Percentiles rank a stretch among this genome's conserved stretches.
Evolutionary conservation across 2,329 filamentous ascomycete genomes (phyloP).

Genomic region (Davidsoniella neocaledoniae): DNA sequence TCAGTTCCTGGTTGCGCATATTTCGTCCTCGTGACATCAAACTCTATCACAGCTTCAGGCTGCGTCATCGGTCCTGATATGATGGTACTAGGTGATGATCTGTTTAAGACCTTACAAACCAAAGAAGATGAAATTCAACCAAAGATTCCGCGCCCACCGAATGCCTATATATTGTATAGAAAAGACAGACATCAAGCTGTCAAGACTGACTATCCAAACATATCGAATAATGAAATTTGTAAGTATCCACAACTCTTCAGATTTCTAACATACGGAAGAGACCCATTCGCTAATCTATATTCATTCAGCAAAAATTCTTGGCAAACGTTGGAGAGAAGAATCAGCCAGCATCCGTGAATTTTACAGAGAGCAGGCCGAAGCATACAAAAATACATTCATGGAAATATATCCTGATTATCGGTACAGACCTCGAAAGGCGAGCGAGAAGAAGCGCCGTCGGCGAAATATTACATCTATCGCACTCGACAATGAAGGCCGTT

Average conservation of each 20-base stretch:
- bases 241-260: background rate
- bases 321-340: constrained; percentile 2
- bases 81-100: background rate
- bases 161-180: constrained; percentile 9
- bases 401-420: constrained; percentile 5
- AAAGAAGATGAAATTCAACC: background rate
- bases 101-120: background rate
- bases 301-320: constrained; percentile 2
- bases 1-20: constrained; percentile 1
- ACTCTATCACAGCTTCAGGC: too few species aligned
- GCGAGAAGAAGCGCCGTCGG: constrained; percentile 2
- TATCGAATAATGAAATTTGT: constrained; percentile 10
- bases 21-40: background rate
- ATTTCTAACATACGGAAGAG: too few species aligned
- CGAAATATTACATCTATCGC: background rate
- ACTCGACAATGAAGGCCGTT: too few species aligned
- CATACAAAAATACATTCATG: constrained; percentile 7
- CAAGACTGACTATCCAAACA: background rate
- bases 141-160: constrained; percentile 5
- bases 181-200: constrained; percentile 6
- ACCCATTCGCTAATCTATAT: background rate
- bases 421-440: constrained; percentile 3
- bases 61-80: background rate
- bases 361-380: background rate
- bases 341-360: background rate